Evolutionary conservation across 441 rosid species (phyloP).

Genomic region (Oxalis stricta): DNA sequence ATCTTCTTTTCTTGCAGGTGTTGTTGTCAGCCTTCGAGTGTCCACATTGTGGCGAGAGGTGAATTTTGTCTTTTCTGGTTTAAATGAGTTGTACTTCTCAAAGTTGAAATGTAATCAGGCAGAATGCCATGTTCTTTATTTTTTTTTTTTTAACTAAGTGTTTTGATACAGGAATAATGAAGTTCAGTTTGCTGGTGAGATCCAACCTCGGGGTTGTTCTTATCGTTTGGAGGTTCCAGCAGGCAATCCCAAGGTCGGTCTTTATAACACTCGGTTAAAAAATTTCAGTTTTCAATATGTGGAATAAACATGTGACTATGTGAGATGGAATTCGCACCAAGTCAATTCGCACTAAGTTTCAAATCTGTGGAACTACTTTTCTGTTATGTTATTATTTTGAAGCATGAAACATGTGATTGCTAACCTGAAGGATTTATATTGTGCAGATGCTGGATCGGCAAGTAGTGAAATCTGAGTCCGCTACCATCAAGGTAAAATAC

Average conservation of each 20-base stretch:
- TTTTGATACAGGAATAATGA: slow-evolving; percentile 60
- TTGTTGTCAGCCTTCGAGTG: slow-evolving; percentile 90
- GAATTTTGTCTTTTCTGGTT: background rate
- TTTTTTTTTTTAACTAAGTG: background rate
- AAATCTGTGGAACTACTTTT: background rate
- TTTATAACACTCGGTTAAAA: too few species aligned
- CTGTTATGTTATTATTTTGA: background rate
- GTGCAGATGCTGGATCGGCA: slow-evolving; percentile 61
- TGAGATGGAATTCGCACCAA: too few species aligned
- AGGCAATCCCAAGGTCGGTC: slow-evolving; percentile 65
- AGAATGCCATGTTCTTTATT: background rate
- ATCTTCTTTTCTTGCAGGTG: slow-evolving; percentile 29
- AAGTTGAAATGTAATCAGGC: background rate
- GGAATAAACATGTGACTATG: too few species aligned
- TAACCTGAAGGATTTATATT: slow-evolving; percentile 1
- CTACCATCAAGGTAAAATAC: slow-evolving; percentile 57
- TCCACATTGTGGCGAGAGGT: slow-evolving; percentile 86
- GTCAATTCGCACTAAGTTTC: too few species aligned
- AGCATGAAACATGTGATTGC: background rate
- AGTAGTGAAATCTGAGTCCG: slow-evolving; percentile 87
- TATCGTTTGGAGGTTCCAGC: slow-evolving; percentile 41
- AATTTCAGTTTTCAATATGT: too few species aligned
- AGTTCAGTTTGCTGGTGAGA: slow-evolving; percentile 93
- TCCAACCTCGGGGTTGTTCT: slow-evolving; percentile 63
- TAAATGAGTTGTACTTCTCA: background rate